Conservation (phyloP, 2,329 filamentous ascomycete species). For the Ploettnerulaceae sp. region DNA sequence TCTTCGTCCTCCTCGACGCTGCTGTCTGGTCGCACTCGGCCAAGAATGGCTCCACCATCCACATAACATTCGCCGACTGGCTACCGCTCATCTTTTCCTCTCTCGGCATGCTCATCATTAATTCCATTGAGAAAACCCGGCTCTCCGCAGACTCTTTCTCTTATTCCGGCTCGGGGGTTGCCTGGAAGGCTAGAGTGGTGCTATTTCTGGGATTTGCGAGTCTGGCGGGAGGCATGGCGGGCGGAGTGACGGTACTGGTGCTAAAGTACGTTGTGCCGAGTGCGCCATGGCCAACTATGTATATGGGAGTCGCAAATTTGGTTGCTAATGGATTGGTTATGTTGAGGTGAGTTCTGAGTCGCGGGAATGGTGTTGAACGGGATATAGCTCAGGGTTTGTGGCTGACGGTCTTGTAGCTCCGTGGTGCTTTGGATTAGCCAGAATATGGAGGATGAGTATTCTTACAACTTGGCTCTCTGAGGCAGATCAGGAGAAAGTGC, state of each 20-base stretch:
- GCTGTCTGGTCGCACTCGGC: slow-evolving; percentile 61
- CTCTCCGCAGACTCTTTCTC: slow-evolving; percentile 59
- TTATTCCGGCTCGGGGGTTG: slow-evolving; percentile 58
- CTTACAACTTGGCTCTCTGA: slow-evolving; percentile 60
- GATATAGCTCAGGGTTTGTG: too few relatives aligned
- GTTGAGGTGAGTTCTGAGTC: slow-evolving; percentile 43
- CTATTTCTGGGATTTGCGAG: slow-evolving; percentile 62
- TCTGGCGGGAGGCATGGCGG: slow-evolving; percentile 63
- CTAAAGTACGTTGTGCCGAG: slow-evolving; percentile 57
- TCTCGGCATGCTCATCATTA: slow-evolving; percentile 67
- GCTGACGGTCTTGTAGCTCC: slow-evolving; percentile 40
- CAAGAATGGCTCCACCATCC: slow-evolving; percentile 54
- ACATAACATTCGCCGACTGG: slow-evolving; percentile 66
- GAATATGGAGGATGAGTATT: slow-evolving; percentile 70
- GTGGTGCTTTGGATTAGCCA: slow-evolving; percentile 65
- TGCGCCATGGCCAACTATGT: slow-evolving; percentile 54
- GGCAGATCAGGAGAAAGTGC: not conserved
- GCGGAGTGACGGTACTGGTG: slow-evolving; percentile 63
- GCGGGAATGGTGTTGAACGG: not conserved
- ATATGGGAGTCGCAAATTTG: slow-evolving; percentile 63
- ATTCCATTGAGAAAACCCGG: slow-evolving; percentile 62
- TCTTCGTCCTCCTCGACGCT: slow-evolving; percentile 64
- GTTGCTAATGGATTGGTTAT: slow-evolving; percentile 60
- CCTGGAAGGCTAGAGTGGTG: slow-evolving; percentile 64
- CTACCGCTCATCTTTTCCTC: slow-evolving; percentile 62